A percentile compares a stretch with the other conserved stretches of the same genome.
Evolutionary conservation across 2,329 filamentous ascomycete genomes (phyloP).

Genomic region (Exophiala alcalophila): DNA sequence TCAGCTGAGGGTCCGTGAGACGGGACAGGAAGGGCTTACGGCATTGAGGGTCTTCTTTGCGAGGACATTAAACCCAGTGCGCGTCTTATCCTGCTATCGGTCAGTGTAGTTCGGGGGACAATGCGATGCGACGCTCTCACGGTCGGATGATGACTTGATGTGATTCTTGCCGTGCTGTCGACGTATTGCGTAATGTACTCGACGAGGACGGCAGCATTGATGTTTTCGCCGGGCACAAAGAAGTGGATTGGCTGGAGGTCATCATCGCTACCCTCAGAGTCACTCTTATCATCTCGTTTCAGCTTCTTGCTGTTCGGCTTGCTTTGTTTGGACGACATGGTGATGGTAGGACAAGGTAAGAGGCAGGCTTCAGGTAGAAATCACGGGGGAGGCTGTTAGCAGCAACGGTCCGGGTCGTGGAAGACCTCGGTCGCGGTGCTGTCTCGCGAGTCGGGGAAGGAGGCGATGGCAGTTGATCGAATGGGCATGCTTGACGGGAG

Average conservation of each 20-base stretch:
- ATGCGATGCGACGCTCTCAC: conserved; percentile 9
- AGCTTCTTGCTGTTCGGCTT: conserved; percentile 16
- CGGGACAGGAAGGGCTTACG: conserved; percentile 15
- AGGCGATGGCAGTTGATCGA: conserved; percentile 17
- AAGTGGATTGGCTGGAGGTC: conserved; percentile 24
- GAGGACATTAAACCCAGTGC: conserved; percentile 22
- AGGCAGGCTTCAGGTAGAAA: conserved; percentile 7
- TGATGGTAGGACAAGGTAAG: conserved; percentile 5
- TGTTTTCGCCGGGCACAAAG: conserved; percentile 25
- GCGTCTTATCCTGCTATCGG: conserved; percentile 18
- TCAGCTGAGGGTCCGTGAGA: neutral
- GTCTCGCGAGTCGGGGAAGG: conserved; percentile 16
- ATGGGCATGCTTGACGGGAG: conserved; percentile 27
- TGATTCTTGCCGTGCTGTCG: conserved; percentile 25
- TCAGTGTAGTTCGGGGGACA: conserved; percentile 1
- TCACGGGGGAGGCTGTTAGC: conserved; percentile 18
- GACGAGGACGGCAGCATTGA: conserved; percentile 23
- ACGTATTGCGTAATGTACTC: conserved; percentile 25
- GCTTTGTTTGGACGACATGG: conserved; percentile 14
- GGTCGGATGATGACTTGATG: conserved; percentile 21
- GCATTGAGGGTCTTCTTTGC: conserved; percentile 22
- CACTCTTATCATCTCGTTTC: conserved; percentile 17
- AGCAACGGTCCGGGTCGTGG: conserved; percentile 15
- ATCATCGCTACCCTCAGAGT: conserved; percentile 18
- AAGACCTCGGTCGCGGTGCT: conserved; percentile 19